Percentiles rank a stretch among this genome's conserved stretches.
These are phyloP conservation scores for Penicillium soppii DNA, from an alignment of 495 filamentous ascomycete species.

Conservation along the genomic window DNA sequence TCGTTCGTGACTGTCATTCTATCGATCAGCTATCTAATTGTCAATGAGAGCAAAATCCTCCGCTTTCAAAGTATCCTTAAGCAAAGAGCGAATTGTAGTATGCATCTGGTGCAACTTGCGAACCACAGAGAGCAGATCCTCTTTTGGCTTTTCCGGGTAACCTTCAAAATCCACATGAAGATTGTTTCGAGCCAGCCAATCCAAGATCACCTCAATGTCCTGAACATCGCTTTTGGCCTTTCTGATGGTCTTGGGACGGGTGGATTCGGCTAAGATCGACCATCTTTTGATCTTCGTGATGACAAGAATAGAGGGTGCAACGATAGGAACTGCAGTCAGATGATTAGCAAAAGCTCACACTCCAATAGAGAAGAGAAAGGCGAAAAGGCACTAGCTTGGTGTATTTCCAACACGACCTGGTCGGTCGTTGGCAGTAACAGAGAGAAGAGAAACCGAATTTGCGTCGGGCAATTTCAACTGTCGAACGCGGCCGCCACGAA, in stretches of 20 bases:
- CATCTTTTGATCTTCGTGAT: conserved; percentile 8
- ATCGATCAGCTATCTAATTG: conserved; percentile 1
- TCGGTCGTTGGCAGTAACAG: too few relatives aligned
- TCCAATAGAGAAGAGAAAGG: neutral
- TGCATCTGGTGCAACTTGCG: conserved; percentile 6
- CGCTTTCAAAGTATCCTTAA: conserved; percentile 2
- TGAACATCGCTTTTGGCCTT: conserved; percentile 2
- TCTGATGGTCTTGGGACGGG: neutral
- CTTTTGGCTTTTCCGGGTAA: conserved; percentile 1
- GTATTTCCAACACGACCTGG: neutral
- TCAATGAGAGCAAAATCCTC: conserved; percentile 2
- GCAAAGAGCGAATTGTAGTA: conserved; percentile 2
- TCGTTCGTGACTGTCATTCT: conserved; percentile 16
- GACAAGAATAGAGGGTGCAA: conserved; percentile 2
- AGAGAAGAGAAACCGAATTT: too few relatives aligned
- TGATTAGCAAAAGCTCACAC: conserved; percentile 3
- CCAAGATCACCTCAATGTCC: conserved; percentile 5
- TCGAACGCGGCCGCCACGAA: too few relatives aligned
- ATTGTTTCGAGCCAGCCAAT: conserved; percentile 2
- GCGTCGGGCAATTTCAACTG: too few relatives aligned
- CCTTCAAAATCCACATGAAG: conserved; percentile 5
- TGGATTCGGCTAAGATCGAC: neutral
- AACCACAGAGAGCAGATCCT: conserved; percentile 1
- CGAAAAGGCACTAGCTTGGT: conserved; percentile 2
- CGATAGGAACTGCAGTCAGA: neutral